Conservation (phyloP, 495 filamentous ascomycete genomes). For the Achaetomiella virescens region DNA sequence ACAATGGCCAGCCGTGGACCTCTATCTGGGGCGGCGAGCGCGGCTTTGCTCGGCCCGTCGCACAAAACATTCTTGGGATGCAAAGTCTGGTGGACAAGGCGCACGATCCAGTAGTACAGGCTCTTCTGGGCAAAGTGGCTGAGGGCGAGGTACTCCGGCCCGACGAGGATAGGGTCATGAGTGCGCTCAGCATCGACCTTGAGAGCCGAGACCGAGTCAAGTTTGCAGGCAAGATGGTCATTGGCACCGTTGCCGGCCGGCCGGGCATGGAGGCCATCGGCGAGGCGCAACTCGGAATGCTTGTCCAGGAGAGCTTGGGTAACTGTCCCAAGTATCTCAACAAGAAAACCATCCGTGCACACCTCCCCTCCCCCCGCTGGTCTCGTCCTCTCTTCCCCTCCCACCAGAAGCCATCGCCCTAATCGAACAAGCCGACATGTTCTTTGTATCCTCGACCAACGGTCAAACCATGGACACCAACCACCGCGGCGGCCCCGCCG, state of each 20-base stretch:
- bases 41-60: constrained; percentile 57
- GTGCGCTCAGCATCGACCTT: constrained; percentile 60
- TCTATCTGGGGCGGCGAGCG: constrained; percentile 65
- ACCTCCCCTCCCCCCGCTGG: constrained; percentile 46
- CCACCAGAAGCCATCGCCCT: constrained; percentile 50
- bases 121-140: constrained; percentile 38
- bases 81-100: constrained; percentile 49
- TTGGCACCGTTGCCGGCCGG: constrained; percentile 16
- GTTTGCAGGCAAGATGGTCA: constrained; percentile 39
- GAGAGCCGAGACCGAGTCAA: constrained; percentile 62
- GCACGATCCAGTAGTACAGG: constrained; percentile 60
- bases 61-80: constrained; percentile 52
- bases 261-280: constrained; percentile 29
- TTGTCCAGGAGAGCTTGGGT: constrained; percentile 62
- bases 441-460: constrained; percentile 67
- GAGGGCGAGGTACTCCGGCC: constrained; percentile 33
- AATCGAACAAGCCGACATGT: constrained; percentile 60
- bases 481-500: constrained; percentile 66
- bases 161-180: constrained; percentile 39
- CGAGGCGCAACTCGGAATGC: constrained; percentile 59
- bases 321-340: constrained; percentile 86
- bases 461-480: constrained; percentile 79
- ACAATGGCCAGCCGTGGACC: constrained; percentile 61
- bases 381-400: constrained; percentile 38
- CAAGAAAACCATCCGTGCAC: constrained; percentile 55